These are phyloP conservation scores for Mortierella antarctica DNA, from an alignment of 192 early-diverging fungal genomes.

Conservation along the genomic window DNA sequence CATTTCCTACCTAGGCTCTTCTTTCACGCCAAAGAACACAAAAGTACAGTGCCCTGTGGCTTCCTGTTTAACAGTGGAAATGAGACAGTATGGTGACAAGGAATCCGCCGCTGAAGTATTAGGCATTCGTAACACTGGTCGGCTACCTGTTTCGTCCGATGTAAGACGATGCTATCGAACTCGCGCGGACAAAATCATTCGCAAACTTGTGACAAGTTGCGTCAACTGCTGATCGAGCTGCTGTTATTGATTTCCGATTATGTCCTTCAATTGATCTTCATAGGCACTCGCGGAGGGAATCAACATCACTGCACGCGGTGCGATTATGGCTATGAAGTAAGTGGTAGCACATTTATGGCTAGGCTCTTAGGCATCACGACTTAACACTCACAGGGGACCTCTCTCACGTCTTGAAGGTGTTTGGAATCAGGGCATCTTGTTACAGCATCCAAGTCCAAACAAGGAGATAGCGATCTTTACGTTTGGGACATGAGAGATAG, in stretches of 20 bases:
- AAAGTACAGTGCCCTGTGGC: neutral
- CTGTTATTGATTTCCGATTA: neutral
- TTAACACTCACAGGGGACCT: neutral
- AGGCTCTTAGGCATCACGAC: neutral
- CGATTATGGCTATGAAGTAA: constrained; percentile 38
- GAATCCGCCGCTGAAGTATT: constrained; percentile 32
- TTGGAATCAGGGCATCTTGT: constrained; percentile 43
- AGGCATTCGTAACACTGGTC: constrained; percentile 12
- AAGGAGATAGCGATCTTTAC: neutral
- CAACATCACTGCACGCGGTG: constrained; percentile 7
- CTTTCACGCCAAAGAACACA: neutral
- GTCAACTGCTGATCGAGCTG: neutral
- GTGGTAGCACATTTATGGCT: neutral
- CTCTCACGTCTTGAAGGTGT: constrained; percentile 4
- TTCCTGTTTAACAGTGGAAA: constrained; percentile 35
- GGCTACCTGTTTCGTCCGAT: constrained; percentile 1
- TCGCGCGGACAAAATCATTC: neutral
- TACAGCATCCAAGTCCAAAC: constrained; percentile 7
- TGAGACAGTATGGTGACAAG: constrained; percentile 45
- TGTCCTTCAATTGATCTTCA: neutral
- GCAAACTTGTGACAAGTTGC: too few species aligned
- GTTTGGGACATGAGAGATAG: constrained; percentile 42
- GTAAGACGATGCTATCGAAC: neutral
- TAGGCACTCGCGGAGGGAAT: constrained; percentile 27
- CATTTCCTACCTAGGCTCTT: constrained; percentile 8